phyloP scores from a whole-genome alignment of 257 asterid genomes.

The Solanum clarkiae region DNA sequence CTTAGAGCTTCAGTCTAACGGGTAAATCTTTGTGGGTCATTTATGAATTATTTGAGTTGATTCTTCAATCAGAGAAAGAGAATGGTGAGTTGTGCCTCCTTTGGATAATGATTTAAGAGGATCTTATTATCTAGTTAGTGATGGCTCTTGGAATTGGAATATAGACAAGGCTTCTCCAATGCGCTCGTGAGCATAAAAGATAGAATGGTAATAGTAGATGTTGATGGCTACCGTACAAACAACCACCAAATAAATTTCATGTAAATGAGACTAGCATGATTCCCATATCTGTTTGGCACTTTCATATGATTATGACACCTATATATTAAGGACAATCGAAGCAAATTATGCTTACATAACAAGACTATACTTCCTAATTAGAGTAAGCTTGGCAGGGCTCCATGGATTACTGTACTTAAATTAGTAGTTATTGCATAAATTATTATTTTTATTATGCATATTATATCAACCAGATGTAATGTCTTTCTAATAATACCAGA shows the following conservation, averaged over 20 bases:
- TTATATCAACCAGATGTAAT: neutral
- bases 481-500: neutral
- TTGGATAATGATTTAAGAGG: neutral
- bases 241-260: neutral
- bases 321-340: neutral
- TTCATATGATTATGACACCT: neutral
- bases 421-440: neutral
- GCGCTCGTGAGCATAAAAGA: neutral
- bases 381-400: neutral
- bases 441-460: neutral
- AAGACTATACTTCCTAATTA: neutral
- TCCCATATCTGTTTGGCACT: neutral
- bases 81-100: too few species aligned
- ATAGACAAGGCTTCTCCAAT: neutral
- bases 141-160: neutral
- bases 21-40: too few species aligned
- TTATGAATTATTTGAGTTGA: too few species aligned
- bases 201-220: neutral
- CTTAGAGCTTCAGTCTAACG: too few species aligned
- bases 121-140: neutral
- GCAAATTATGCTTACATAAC: neutral
- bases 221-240: neutral
- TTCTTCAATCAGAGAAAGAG: too few species aligned
- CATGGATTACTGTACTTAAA: neutral
- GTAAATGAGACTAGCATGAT: neutral